Conservation (phyloP, 148 eudicot genomes). For the Cornus florida region DNA sequence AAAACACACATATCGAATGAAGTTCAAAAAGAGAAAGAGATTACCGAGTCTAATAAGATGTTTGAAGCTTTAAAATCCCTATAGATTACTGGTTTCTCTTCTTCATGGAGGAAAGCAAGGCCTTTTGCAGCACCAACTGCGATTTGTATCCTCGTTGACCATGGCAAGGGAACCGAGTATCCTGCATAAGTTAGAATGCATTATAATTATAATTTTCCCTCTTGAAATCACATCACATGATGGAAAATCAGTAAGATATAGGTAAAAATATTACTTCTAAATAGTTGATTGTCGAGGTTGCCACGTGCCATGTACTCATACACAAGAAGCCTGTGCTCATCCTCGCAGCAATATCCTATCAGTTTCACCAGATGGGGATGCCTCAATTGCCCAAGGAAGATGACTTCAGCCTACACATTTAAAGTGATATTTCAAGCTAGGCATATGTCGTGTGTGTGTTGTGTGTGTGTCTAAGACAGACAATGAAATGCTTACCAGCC, state of each 20-base stretch:
- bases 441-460: no score
- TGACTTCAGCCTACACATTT: conserved; percentile 64
- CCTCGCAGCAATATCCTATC: conserved; percentile 84
- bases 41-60: conserved; percentile 70
- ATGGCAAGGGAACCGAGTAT: conserved; percentile 51
- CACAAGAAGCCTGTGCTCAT: conserved; percentile 79
- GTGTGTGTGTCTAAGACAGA: no score
- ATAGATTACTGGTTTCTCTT: conserved; percentile 64
- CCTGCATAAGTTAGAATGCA: conserved; percentile 30
- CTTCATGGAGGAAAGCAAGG: conserved; percentile 73
- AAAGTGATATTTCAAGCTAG: background rate
- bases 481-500: conserved; percentile 62
- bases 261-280: conserved; percentile 49
- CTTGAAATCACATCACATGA: background rate
- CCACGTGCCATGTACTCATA: conserved; percentile 84
- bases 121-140: conserved; percentile 81
- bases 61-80: conserved; percentile 83
- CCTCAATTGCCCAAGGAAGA: conserved; percentile 80
- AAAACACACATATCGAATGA: no score
- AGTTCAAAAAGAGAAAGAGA: background rate
- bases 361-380: conserved; percentile 82
- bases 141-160: conserved; percentile 76
- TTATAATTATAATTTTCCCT: no score
- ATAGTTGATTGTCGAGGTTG: conserved; percentile 69
- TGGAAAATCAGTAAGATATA: background rate